Evolutionary conservation across 257 asterid species (phyloP), one percentile per base, ranked within the genome.

Genomic region (Voacanga thouarsii): DNA sequence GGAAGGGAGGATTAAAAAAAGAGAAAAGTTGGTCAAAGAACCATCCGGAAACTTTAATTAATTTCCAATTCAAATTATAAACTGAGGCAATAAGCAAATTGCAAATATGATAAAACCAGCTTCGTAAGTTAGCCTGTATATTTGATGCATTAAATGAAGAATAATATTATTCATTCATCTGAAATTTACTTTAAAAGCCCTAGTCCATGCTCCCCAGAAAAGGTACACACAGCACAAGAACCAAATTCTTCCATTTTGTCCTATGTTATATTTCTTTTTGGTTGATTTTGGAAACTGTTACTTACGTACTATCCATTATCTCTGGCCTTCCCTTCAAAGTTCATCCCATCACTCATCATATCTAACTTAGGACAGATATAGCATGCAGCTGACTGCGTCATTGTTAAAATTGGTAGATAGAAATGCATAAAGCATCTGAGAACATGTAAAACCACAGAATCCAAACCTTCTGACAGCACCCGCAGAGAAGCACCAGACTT

Each of bases 401-500:
- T 57, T 57, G 14, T 24, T n/a, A 21, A 37, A 39, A 26, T 28
- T 43, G 15, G 43, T 41, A 11, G 16, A 51, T 41, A 53, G 8
- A 19, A 3, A 37, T 33, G 28, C 21, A 33, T 19, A 79, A 12
- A 50, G 70, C 65, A 57, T 57, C 65, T 21, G 2, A 23, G 2
- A n/a, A 57, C 61, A 55, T 21, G 71, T 33, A 74, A 55, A 71
- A 70, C 15, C 41, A 71, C 51, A n/a, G 65, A 57, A 57, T 23
- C 65, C 65, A n/a, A 12, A 92, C 96, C 94, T 79, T 79, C 83
- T 69, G 92, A 80, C 63, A 90, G 87, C 56, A 92, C 88, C 74
- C 93, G 88, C 21, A 92, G 82, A 33, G 91, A 79, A 39, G 94
- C 95, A 73, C 94, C 91, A n/a, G 87, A 78, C 72, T 79, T 88